Base-by-base conservation (phyloP, 805 yeast species). In the Clavispora asparagi region DNA sequence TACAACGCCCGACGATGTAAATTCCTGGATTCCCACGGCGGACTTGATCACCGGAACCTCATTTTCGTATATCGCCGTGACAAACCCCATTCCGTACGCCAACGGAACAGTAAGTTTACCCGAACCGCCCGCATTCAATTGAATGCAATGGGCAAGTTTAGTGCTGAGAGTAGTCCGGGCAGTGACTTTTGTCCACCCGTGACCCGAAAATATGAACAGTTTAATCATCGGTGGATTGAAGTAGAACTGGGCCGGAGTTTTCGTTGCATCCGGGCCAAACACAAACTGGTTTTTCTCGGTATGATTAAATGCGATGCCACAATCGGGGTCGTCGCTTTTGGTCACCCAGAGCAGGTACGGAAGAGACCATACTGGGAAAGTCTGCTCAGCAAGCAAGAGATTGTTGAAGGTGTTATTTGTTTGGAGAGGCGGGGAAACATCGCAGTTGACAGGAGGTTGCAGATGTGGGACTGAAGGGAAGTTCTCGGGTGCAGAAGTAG, bases 381-480 rank as follows among this genome's bases (percentile, higher is more conserved):
- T 77, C 58, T 85, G 92, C 45, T 74, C 73, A 0, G 76, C 89
- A 31, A 87, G 71, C 10, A 87, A 63, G 62, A 87, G 64, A 63
- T 87, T 87, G 32, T 85, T 83, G 61, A 82, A 87, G 58, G 87
- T 87, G 58, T 87, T 86, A 62, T 87, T 87, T 7, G 95, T 87
- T 49, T 83, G 83, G 27, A 83, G 71, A 1, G 89, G 83, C 7
- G 48, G 54, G 43, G 58, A 32, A 7, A 41, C 28, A 13, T 45
- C 37, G 47, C 68, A 62, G 1, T 72, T 74, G 27, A 54, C 57
- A 3, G 75, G 76, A 6, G 57, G 59, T 43, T 57, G 78, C 43
- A 23, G 51, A 43, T 71, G 76, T n/a, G 55, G 40, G 6, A 45
- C 49, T 44, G 56, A 61, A 16, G 61, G 57, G 58, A 77, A 81